Evolutionary conservation across 148 eudicot genomes (phyloP).

Genomic region (Simmondsia chinensis): DNA sequence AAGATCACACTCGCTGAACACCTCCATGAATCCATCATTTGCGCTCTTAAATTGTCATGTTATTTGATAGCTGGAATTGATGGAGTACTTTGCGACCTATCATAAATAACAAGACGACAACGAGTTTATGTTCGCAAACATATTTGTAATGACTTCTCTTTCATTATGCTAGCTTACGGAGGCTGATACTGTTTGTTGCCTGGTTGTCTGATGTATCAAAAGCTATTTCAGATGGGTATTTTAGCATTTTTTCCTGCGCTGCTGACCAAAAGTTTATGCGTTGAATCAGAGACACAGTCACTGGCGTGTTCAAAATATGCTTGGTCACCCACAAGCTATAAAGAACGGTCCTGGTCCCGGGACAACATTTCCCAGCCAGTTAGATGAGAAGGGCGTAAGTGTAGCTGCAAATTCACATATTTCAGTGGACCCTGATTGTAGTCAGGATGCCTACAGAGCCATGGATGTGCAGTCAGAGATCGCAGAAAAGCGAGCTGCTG

Average conservation of each 20-base stretch:
- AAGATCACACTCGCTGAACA: too few species aligned
- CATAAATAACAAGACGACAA: too few species aligned
- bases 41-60: too few species aligned
- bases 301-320: conserved; percentile 61
- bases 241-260: not conserved
- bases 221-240: too few species aligned
- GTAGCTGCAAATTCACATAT: conserved; percentile 30
- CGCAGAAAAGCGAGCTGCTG: conserved; percentile 27
- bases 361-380: conserved; percentile 36
- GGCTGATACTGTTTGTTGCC: too few species aligned
- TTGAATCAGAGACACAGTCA: conserved; percentile 71
- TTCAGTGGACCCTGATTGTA: conserved; percentile 31
- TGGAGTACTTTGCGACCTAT: too few species aligned
- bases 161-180: too few species aligned
- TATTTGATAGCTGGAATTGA: too few species aligned
- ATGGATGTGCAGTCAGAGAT: conserved; percentile 37
- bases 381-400: conserved; percentile 46
- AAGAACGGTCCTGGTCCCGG: conserved; percentile 39
- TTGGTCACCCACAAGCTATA: conserved; percentile 41
- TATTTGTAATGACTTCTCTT: too few species aligned
- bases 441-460: conserved; percentile 29
- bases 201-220: too few species aligned
- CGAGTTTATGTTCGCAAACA: too few species aligned
- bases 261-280: not conserved
- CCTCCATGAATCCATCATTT: too few species aligned